Conservation (phyloP, 129 eudicot genomes). For the Solidago caesia region DNA sequence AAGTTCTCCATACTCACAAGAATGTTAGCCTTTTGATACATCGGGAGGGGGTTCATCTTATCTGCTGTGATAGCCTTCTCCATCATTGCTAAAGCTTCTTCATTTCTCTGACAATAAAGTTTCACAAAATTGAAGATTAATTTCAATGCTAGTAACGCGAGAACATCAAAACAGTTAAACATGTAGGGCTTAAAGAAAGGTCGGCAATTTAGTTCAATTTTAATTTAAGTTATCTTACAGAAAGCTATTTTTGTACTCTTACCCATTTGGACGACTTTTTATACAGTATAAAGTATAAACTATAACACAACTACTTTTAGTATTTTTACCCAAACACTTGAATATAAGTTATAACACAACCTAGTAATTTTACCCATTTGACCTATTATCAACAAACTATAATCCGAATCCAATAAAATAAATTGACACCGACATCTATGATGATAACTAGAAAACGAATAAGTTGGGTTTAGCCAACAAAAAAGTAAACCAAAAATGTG, state of each 20-base stretch:
- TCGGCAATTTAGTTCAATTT: too few species aligned
- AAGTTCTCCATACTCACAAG: slow-evolving; percentile 79
- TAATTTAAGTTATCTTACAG: too few species aligned
- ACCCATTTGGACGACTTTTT: background rate
- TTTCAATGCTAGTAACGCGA: background rate
- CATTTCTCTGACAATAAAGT: slow-evolving; percentile 55
- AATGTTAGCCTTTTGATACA: slow-evolving; percentile 94
- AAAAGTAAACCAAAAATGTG: background rate
- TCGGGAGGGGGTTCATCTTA: slow-evolving; percentile 94
- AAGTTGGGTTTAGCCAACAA: background rate
- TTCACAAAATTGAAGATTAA: background rate
- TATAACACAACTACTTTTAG: too few species aligned
- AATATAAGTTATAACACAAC: too few species aligned
- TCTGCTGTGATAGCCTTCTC: slow-evolving; percentile 90
- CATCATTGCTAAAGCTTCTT: slow-evolving; percentile 85
- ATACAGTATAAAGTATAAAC: too few species aligned
- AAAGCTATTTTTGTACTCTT: background rate
- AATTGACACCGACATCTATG: background rate
- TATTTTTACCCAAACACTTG: background rate
- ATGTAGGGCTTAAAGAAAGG: background rate
- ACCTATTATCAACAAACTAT: background rate
- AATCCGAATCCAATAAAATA: background rate
- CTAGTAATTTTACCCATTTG: background rate
- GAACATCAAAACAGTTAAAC: background rate
- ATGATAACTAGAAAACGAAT: background rate